A percentile compares a stretch with the other conserved stretches of the same genome.
Conservation (phyloP, 305 asterid genomes). For the Petunia hybrid region DNA sequence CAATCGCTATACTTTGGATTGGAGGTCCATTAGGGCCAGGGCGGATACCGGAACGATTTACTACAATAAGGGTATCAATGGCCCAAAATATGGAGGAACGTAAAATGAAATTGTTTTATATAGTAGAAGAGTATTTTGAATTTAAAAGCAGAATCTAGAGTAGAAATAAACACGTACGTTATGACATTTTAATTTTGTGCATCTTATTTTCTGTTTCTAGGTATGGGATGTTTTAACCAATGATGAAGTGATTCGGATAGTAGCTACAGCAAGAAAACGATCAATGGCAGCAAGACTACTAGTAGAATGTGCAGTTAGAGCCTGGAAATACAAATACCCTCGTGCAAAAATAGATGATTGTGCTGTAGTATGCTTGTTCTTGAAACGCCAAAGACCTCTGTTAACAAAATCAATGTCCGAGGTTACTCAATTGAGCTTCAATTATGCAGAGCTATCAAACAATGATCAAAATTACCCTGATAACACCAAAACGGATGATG, state of each 20-base stretch:
- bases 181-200: background rate
- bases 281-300: slow-evolving; percentile 47
- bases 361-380: slow-evolving; percentile 45
- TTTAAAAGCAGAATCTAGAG: too few relatives aligned
- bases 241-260: slow-evolving; percentile 47
- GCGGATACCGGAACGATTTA: too few relatives aligned
- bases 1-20: too few relatives aligned
- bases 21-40: too few relatives aligned
- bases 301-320: slow-evolving; percentile 46
- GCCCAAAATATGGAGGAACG: too few relatives aligned
- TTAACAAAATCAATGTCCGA: slow-evolving; percentile 45
- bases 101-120: too few relatives aligned
- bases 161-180: too few relatives aligned
- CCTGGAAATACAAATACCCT: slow-evolving; percentile 51
- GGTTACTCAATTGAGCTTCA: slow-evolving; percentile 43
- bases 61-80: too few relatives aligned
- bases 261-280: slow-evolving; percentile 47
- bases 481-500: slow-evolving; percentile 41
- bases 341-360: slow-evolving; percentile 50
- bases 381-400: slow-evolving; percentile 43
- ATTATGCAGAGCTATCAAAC: slow-evolving; percentile 32
- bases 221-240: slow-evolving; percentile 53
- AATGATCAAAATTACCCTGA: slow-evolving; percentile 26
- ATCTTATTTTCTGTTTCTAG: slow-evolving; percentile 11
- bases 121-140: too few relatives aligned